Evolutionary conservation across 2,329 filamentous ascomycete genomes (phyloP), one percentile per base, ranked within the genome.

Genomic region (Aspergillus sp.): DNA sequence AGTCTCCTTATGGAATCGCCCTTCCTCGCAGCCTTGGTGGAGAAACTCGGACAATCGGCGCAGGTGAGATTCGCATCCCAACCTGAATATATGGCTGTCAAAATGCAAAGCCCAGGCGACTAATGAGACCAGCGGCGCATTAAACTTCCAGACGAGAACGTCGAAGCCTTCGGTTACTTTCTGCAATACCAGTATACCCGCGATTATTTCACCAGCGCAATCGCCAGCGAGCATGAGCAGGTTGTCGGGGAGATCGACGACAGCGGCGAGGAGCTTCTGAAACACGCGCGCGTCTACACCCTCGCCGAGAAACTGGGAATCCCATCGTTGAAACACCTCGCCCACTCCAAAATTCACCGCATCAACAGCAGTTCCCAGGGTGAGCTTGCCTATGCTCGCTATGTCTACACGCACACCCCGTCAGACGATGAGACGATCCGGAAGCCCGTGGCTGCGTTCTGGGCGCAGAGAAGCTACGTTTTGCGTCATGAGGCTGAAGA

Each of bases 301-400:
- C 79, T 96, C 20, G 91, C 90, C 20, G 87, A 91, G 63, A 90
- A 88, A 72, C 85, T 94, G 55, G 82, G 84, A 38, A 75, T 90
- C 45, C 73, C 78, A 0, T 76, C 77, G 9, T 83, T 96, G 57
- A 89, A 89, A 72, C 82, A 79, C 16, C 84, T 96, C 24, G 87
- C 91, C 2, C 89, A 89, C 68, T 85, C 83, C 68, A 96, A 96
- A 79, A 96, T 96, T 64, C 90, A 96, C 77, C 89, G 89, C 69
- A 88, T 95, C 64, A 87, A 91, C 66, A 90, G 87, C 42, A 95
- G 89, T 0, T 90, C 90, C 33, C 87, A 87, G 74, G 92, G 90
- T 70, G 92, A 96, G 78, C 92, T 96, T 66, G 84, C 86, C 22
- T 96, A 96, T 72, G 92, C 92, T 8, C 85, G 90, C 69, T 96